phyloP scores from a whole-genome alignment of 176 grass and related monocot genomes.

The Carex littledalei region DNA sequence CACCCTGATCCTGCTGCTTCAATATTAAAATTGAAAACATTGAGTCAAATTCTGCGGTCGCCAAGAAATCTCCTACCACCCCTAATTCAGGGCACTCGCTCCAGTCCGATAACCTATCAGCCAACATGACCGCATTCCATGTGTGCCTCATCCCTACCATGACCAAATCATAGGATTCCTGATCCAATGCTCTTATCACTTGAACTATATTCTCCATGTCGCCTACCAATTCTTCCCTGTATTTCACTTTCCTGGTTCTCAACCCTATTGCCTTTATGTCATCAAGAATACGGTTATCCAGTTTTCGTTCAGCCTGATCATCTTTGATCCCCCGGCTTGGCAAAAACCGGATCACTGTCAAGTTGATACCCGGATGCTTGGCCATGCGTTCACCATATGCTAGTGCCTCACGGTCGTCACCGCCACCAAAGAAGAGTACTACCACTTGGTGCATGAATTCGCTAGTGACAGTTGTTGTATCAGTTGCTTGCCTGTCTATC shows the following conservation, averaged over 20 bases:
- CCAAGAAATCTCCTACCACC: constrained; percentile 69
- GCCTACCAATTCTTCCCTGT: constrained; percentile 53
- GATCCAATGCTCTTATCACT: constrained; percentile 38
- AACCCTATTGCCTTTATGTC: constrained; percentile 42
- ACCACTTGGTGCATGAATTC: constrained; percentile 35
- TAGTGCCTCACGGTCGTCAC: constrained; percentile 76
- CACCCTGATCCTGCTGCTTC: constrained; percentile 85
- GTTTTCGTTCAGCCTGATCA: constrained; percentile 37
- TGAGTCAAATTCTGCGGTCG: constrained; percentile 57
- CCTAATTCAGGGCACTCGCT: constrained; percentile 83
- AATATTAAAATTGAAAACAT: constrained; percentile 70
- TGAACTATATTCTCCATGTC: constrained; percentile 68
- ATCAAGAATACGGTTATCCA: constrained; percentile 54
- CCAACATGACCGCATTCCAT: constrained; percentile 55
- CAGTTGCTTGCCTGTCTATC: constrained; percentile 52
- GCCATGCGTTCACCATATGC: constrained; percentile 65
- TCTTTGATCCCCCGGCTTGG: constrained; percentile 46
- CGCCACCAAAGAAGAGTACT: constrained; percentile 75
- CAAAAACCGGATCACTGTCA: constrained; percentile 56
- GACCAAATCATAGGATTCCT: constrained; percentile 59
- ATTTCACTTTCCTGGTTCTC: constrained; percentile 40
- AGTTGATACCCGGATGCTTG: constrained; percentile 43
- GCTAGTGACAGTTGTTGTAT: not conserved
- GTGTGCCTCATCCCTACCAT: constrained; percentile 67
- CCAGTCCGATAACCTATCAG: constrained; percentile 52